Evolutionary conservation across 495 filamentous ascomycete genomes (phyloP), one percentile per base, ranked within the genome.

Genomic region (Lasiosphaeris hirsuta): DNA sequence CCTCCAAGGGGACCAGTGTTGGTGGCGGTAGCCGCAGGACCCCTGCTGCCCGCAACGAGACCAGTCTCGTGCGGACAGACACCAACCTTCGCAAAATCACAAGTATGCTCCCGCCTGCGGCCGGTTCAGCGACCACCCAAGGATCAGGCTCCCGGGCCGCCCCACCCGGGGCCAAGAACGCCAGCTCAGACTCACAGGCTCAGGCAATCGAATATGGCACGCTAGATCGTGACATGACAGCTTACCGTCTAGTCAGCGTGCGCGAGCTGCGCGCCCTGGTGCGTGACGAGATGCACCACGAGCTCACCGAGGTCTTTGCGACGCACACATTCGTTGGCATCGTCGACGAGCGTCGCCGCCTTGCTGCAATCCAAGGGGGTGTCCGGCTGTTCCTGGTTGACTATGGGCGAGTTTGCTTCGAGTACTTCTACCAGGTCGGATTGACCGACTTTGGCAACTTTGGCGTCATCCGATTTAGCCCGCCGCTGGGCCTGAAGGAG

Each of bases 381-480:
- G 89, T 97, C 1, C 95, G 93, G 67, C 81, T 99, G 45, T 96
- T 86, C 70, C 85, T 97, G 14, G 82, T 99, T 55, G 95, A 99
- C 74, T 99, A 97, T 68, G 94, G 91, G 13, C 85, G 90, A 64
- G 76, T 90, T 11, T 88, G 85, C 70, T 87, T 84, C 55, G 95
- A 97, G 65, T 92, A 93, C 73, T 96, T 99, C 75, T 97, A 99
- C 74, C 95, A 99, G 72, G 75, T 97, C 44, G 95, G 92, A 2
- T 81, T 99, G 42, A 96, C 94, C 0, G 91, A 97, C 67, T 99
- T 97, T 70, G 91, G 88, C 1, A 97, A 97, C 66, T 97, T 96
- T 69, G 95, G 95, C 13, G 65, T 77, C 49, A 96, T 97, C 63
- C 81, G 79, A 8, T 89, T 97, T 55, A 82, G 86, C 49, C 89